A percentile compares a stretch with the other conserved stretches of the same genome.
These are phyloP conservation scores for Xylariales sp. DNA, from an alignment of 2,329 filamentous ascomycete species.

Conservation along the genomic window DNA sequence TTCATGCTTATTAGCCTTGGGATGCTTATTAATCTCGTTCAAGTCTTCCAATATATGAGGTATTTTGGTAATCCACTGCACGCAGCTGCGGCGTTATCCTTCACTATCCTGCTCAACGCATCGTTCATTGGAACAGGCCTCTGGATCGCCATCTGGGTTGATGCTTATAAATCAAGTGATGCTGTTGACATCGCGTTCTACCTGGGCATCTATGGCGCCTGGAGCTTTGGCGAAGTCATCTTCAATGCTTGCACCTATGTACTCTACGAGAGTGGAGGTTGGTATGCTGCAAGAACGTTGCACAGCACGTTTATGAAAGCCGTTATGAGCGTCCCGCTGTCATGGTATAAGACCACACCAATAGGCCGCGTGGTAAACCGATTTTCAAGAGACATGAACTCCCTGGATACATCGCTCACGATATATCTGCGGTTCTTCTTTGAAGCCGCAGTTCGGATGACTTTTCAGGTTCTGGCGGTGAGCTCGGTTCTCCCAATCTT, in stretches of 20 bases:
- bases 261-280: slow-evolving; percentile 50
- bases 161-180: slow-evolving; percentile 40
- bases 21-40: slow-evolving; percentile 8
- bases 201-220: slow-evolving; percentile 45
- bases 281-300: slow-evolving; percentile 49
- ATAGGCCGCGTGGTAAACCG: slow-evolving; percentile 50
- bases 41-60: slow-evolving; percentile 46
- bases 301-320: slow-evolving; percentile 49
- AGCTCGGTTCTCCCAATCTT: slow-evolving; percentile 39
- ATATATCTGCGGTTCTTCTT: slow-evolving; percentile 38
- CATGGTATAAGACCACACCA: slow-evolving; percentile 52
- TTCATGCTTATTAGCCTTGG: background rate
- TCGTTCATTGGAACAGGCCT: slow-evolving; percentile 37
- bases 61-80: slow-evolving; percentile 45
- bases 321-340: slow-evolving; percentile 48
- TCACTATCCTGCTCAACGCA: slow-evolving; percentile 35
- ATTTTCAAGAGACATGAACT: slow-evolving; percentile 53
- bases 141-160: slow-evolving; percentile 51
- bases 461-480: slow-evolving; percentile 32
- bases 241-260: slow-evolving; percentile 38
- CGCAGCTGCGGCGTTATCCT: slow-evolving; percentile 31
- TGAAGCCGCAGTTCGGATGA: slow-evolving; percentile 29
- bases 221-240: slow-evolving; percentile 38
- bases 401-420: slow-evolving; percentile 45
- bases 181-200: slow-evolving; percentile 45